A percentile compares a stretch with the other conserved stretches of the same genome.
Evolutionary conservation across 371 early-diverging fungal species (phyloP).

Genomic region (Choanephora cucurbitarum): DNA sequence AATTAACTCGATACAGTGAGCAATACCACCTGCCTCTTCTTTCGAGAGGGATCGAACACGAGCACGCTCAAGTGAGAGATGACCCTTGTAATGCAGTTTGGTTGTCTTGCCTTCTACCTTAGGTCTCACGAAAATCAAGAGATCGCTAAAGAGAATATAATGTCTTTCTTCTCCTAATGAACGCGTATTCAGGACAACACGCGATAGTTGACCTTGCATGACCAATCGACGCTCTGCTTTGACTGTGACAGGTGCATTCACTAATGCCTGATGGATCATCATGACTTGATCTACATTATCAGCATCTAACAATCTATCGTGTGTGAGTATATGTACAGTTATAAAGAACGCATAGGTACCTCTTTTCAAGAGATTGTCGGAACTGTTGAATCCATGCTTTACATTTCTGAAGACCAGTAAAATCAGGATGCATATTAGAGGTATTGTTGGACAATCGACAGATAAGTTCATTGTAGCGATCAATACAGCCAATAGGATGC

Average conservation of each 20-base stretch:
- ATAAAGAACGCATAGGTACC: too few species aligned
- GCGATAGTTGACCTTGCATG: slow-evolving; percentile 36
- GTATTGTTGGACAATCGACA: slow-evolving; percentile 35
- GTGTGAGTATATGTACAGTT: too few species aligned
- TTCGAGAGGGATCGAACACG: slow-evolving; percentile 30
- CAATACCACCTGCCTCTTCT: slow-evolving; percentile 44
- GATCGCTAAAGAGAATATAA: slow-evolving; percentile 44
- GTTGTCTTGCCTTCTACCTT: slow-evolving; percentile 29
- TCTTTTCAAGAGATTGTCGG: slow-evolving; percentile 28
- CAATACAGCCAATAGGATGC: slow-evolving; percentile 40
- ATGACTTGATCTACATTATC: slow-evolving; percentile 48
- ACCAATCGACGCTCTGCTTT: slow-evolving; percentile 41
- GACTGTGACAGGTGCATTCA: slow-evolving; percentile 40
- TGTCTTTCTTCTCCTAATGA: slow-evolving; percentile 42
- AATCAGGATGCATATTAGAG: slow-evolving; percentile 44
- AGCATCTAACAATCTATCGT: slow-evolving; percentile 36
- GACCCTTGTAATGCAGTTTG: slow-evolving; percentile 44
- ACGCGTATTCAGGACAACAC: slow-evolving; percentile 22
- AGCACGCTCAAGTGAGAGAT: slow-evolving; percentile 37
- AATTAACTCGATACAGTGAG: slow-evolving; percentile 38
- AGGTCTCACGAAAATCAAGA: slow-evolving; percentile 39
- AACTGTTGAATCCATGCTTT: slow-evolving; percentile 34
- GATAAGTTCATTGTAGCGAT: slow-evolving; percentile 39
- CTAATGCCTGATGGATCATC: slow-evolving; percentile 42
- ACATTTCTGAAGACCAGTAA: slow-evolving; percentile 27